Percentiles rank a stretch among this genome's conserved stretches.
phyloP scores from a whole-genome alignment of 306 rosid genomes.

The Begonia peltatifolia region DNA sequence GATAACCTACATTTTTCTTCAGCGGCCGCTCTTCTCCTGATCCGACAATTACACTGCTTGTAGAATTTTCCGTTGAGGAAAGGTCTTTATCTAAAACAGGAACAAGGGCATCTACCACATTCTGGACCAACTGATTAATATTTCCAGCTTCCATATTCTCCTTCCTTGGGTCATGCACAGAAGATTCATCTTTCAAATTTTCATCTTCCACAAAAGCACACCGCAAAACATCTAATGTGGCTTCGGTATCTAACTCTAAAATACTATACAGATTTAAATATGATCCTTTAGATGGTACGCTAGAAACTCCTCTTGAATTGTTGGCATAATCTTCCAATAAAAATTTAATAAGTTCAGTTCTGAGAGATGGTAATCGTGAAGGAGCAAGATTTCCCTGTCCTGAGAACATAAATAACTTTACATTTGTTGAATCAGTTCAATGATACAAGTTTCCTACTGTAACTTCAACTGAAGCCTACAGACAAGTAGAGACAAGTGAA shows the following conservation, averaged over 20 bases:
- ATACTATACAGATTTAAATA: slow-evolving; percentile 52
- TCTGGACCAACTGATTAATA: slow-evolving; percentile 49
- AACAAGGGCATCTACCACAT: slow-evolving; percentile 56
- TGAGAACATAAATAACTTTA: slow-evolving; percentile 19
- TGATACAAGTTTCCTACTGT: no score
- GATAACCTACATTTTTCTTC: slow-evolving; percentile 45
- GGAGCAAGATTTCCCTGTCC: slow-evolving; percentile 75
- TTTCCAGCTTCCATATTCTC: slow-evolving; percentile 19
- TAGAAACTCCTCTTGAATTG: slow-evolving; percentile 34
- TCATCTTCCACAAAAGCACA: slow-evolving; percentile 54
- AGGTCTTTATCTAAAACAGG: slow-evolving; percentile 33
- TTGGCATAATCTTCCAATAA: slow-evolving; percentile 39
- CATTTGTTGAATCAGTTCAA: no score
- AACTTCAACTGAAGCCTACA: no score
- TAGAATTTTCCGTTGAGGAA: slow-evolving; percentile 30
- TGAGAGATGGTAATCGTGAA: slow-evolving; percentile 64
- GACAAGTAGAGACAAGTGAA: no score
- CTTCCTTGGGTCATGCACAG: slow-evolving; percentile 27
- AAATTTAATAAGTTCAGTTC: slow-evolving; percentile 63
- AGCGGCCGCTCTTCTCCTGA: slow-evolving; percentile 46
- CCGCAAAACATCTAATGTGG: slow-evolving; percentile 68
- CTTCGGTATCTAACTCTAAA: slow-evolving; percentile 67
- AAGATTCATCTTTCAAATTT: slow-evolving; percentile 22
- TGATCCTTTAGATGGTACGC: slow-evolving; percentile 18
- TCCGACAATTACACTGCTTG: slow-evolving; percentile 19